These are phyloP conservation scores for Epichloe sylvatica DNA, from an alignment of 2,329 filamentous ascomycete species.

Conservation along the genomic window DNA sequence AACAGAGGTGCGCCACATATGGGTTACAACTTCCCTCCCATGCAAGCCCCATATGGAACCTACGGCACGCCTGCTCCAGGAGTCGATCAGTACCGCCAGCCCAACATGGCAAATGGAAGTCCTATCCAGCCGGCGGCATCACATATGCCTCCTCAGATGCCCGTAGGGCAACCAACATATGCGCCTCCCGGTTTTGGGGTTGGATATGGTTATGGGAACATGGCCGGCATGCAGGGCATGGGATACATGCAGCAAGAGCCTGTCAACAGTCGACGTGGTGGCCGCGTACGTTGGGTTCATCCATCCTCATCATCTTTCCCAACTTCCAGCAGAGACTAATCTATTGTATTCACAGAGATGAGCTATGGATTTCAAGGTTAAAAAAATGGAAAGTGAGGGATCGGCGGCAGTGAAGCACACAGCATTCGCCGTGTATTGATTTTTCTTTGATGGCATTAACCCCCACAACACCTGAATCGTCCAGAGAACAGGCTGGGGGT, in stretches of 20 bases:
- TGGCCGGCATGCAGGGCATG: constrained; percentile 34
- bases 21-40: constrained; percentile 41
- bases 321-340: not conserved
- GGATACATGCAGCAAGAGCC: constrained; percentile 41
- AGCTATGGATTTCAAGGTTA: constrained; percentile 1
- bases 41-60: constrained; percentile 42
- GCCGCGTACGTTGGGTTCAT: constrained; percentile 36
- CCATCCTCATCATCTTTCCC: not conserved
- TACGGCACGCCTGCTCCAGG: constrained; percentile 34
- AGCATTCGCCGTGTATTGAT: not conserved
- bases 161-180: constrained; percentile 29
- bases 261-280: constrained; percentile 37
- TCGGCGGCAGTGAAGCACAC: not conserved
- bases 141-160: constrained; percentile 27
- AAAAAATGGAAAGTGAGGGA: not conserved
- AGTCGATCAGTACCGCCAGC: constrained; percentile 43
- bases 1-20: constrained; percentile 38
- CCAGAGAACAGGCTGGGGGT: not conserved
- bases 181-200: constrained; percentile 37
- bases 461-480: not conserved
- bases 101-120: constrained; percentile 35
- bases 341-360: constrained; percentile 13
- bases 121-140: constrained; percentile 32
- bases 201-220: constrained; percentile 31
- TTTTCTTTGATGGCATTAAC: not conserved